Conservation (phyloP, 2,329 filamentous ascomycete species). For the Claviceps digitariae region DNA sequence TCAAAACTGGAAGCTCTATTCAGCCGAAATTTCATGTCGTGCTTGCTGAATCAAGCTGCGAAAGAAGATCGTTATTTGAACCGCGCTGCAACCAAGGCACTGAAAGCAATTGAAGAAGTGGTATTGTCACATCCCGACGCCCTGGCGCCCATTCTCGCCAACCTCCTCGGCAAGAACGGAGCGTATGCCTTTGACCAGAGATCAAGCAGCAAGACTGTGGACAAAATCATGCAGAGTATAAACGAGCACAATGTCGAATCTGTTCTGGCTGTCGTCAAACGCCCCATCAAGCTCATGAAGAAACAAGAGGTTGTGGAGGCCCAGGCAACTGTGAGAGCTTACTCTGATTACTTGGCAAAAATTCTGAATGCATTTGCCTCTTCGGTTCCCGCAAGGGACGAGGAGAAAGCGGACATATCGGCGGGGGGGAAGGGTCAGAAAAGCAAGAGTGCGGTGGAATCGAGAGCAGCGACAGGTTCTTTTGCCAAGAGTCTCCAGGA, state of each 20-base stretch:
- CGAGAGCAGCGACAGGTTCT: conserved; percentile 12
- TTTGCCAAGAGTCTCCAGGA: conserved; percentile 33
- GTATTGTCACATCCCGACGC: conserved; percentile 48
- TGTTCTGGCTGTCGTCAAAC: conserved; percentile 33
- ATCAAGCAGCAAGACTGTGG: conserved; percentile 75
- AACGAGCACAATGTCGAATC: conserved; percentile 41
- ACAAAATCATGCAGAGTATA: conserved; percentile 53
- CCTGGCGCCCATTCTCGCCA: conserved; percentile 46
- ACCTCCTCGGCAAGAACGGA: conserved; percentile 57
- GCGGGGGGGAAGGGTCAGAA: not conserved
- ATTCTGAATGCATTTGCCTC: conserved; percentile 27
- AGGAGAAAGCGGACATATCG: not conserved
- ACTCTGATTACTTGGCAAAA: conserved; percentile 41
- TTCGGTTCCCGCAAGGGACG: not conserved
- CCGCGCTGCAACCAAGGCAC: conserved; percentile 59
- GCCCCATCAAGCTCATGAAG: conserved; percentile 23
- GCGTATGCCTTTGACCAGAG: conserved; percentile 71
- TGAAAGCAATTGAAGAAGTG: conserved; percentile 56
- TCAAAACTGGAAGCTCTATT: conserved; percentile 49
- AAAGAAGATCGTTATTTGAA: conserved; percentile 69
- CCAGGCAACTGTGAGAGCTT: conserved; percentile 28
- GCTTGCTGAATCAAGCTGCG: conserved; percentile 69
- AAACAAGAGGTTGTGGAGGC: conserved; percentile 16
- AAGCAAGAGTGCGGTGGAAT: conserved; percentile 15
- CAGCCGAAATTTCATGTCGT: conserved; percentile 69